A percentile compares a stretch with the other conserved stretches of the same genome.
Evolutionary conservation across 1,284 basidiomycete species (phyloP).

Genomic region (Austroboletus novae-zelandiae): DNA sequence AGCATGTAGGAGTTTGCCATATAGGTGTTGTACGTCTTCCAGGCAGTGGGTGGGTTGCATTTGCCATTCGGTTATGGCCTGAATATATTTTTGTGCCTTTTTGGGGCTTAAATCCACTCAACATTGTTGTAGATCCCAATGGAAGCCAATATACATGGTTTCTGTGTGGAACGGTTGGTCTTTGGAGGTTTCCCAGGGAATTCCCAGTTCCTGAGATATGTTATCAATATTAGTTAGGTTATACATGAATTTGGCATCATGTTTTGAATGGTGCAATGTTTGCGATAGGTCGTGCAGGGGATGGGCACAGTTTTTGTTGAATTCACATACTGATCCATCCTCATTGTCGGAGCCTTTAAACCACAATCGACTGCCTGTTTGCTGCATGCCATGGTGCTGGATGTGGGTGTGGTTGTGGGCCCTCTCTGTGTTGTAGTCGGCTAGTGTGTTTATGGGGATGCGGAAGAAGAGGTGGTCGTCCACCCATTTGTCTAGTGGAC

Average conservation of each 20-base stretch:
- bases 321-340: background rate
- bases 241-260: conserved; percentile 2
- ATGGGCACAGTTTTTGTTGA: background rate
- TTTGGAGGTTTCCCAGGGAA: conserved; percentile 12
- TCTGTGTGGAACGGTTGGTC: conserved; percentile 4
- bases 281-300: background rate
- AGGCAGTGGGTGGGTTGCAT: background rate
- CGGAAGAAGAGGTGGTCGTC: conserved; percentile 7
- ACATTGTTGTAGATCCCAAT: background rate
- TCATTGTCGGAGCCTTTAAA: background rate
- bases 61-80: background rate
- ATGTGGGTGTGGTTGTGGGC: too few species aligned
- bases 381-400: background rate
- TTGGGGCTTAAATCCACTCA: background rate
- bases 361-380: too few species aligned
- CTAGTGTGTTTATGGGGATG: background rate
- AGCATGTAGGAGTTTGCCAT: conserved; percentile 10
- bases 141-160: conserved; percentile 2
- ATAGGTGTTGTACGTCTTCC: conserved; percentile 1
- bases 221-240: background rate
- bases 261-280: background rate
- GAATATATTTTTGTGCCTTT: too few species aligned
- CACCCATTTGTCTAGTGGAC: conserved; percentile 2
- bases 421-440: background rate
- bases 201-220: background rate